Conservation (phyloP, 1,139 yeast genomes). For the Lodderomyces pseudojiufengensis region DNA sequence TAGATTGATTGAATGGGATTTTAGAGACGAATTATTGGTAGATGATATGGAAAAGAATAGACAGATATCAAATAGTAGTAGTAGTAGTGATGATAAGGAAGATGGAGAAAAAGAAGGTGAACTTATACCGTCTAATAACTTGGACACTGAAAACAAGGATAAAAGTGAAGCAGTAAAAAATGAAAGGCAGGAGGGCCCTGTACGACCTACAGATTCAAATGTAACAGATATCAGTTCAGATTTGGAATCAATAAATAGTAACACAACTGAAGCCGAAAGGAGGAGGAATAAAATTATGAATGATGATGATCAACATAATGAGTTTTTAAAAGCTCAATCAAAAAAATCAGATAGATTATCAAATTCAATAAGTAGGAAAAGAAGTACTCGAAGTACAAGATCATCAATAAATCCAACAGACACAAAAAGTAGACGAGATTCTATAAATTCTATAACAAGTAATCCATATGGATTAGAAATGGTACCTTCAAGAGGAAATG, state of each 20-base stretch:
- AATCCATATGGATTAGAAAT: slow-evolving; percentile 14
- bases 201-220: background rate
- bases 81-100: slow-evolving; percentile 5
- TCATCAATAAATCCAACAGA: slow-evolving; percentile 6
- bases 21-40: slow-evolving; percentile 29
- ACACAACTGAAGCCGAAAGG: slow-evolving; percentile 6
- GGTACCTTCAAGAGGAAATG: slow-evolving; percentile 28
- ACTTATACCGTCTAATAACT: too few species aligned
- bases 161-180: slow-evolving; percentile 6
- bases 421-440: slow-evolving; percentile 12
- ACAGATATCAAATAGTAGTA: slow-evolving; percentile 2
- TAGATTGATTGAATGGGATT: slow-evolving; percentile 68
- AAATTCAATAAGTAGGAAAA: background rate
- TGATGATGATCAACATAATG: slow-evolving; percentile 18
- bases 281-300: slow-evolving; percentile 5
- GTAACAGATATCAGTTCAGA: background rate
- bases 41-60: slow-evolving; percentile 4
- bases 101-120: slow-evolving; percentile 6
- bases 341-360: background rate
- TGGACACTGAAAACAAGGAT: too few species aligned
- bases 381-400: background rate
- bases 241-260: background rate
- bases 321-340: slow-evolving; percentile 16
- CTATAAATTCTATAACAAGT: slow-evolving; percentile 11
- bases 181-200: slow-evolving; percentile 3